phyloP scores from a whole-genome alignment of 352 stramenopile genomes.

The Aphanomyces stellatus region DNA sequence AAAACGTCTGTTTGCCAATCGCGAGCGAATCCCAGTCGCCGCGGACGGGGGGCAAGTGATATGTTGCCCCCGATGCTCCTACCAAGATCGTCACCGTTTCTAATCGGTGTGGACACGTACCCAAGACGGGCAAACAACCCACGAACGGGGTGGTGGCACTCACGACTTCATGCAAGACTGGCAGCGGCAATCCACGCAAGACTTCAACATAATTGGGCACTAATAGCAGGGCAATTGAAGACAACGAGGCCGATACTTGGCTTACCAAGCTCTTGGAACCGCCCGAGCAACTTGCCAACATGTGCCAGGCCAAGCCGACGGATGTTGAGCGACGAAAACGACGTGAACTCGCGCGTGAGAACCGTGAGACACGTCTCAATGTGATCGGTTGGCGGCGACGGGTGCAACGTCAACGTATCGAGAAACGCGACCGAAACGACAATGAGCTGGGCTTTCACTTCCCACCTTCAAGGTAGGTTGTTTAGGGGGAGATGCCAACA shows the following conservation, averaged over 20 bases:
- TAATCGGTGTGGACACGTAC: background rate
- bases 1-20: constrained; percentile 68
- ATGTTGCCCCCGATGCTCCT: constrained; percentile 43
- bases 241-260: background rate
- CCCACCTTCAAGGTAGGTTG: constrained; percentile 44
- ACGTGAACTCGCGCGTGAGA: constrained; percentile 68
- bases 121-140: background rate
- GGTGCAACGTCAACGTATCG: constrained; percentile 11
- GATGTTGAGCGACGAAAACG: constrained; percentile 40
- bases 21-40: constrained; percentile 50
- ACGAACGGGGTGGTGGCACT: background rate
- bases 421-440: constrained; percentile 58
- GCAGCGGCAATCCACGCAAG: constrained; percentile 44
- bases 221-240: background rate
- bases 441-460: constrained; percentile 74
- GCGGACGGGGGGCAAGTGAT: constrained; percentile 37
- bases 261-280: constrained; percentile 52
- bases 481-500: background rate
- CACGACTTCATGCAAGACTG: constrained; percentile 37
- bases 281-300: constrained; percentile 41
- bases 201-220: constrained; percentile 72
- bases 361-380: constrained; percentile 62
- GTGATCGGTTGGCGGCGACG: constrained; percentile 35
- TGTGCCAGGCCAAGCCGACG: constrained; percentile 50
- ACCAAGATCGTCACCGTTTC: constrained; percentile 1